Evolutionary conservation across 2,329 filamentous ascomycete species (phyloP).

Genomic region (Fusarium sp.): DNA sequence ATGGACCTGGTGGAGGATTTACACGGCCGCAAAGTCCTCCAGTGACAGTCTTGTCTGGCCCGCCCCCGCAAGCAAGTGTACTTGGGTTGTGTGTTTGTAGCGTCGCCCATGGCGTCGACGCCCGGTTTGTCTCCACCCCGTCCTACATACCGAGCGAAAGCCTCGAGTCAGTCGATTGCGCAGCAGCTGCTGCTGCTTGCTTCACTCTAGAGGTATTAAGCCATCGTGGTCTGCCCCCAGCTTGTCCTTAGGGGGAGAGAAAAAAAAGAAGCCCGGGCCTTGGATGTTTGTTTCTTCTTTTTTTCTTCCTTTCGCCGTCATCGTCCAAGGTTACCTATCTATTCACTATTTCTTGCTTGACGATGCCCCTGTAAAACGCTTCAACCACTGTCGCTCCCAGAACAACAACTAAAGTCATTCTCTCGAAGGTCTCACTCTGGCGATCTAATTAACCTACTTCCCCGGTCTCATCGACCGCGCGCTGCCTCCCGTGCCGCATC

Average conservation of each 20-base stretch:
- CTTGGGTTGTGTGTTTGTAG: neutral
- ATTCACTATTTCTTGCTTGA: neutral
- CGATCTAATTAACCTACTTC: neutral
- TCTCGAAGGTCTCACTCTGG: neutral
- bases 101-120: slow-evolving; percentile 30
- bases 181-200: neutral
- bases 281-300: neutral
- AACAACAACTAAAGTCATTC: neutral
- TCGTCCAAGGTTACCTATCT: neutral
- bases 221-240: slow-evolving; percentile 35
- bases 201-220: slow-evolving; percentile 34
- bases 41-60: slow-evolving; percentile 35
- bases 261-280: neutral
- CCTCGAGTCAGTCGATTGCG: slow-evolving; percentile 39
- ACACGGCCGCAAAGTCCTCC: slow-evolving; percentile 18
- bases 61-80: slow-evolving; percentile 40
- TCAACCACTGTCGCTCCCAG: neutral
- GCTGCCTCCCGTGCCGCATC: neutral
- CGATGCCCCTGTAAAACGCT: neutral
- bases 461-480: neutral
- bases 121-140: slow-evolving; percentile 29
- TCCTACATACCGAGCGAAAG: slow-evolving; percentile 24
- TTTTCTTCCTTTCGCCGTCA: neutral
- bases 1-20: slow-evolving; percentile 3
- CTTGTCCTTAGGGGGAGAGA: neutral